Evolutionary conservation across 2,329 filamentous ascomycete genomes (phyloP).

Genomic region (Ilyonectria robusta): DNA sequence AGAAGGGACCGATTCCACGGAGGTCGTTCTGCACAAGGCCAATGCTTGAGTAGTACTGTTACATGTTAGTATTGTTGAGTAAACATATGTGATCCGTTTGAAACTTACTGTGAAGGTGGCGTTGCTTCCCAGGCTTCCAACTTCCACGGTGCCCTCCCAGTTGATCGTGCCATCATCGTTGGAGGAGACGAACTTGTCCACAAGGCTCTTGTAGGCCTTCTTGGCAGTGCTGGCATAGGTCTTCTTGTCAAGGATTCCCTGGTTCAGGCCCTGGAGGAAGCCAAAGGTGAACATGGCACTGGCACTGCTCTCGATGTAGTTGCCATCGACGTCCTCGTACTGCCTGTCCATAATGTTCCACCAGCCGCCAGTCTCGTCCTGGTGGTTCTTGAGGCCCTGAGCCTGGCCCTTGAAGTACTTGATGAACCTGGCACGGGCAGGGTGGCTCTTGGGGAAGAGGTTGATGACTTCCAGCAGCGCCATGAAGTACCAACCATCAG

Average conservation of each 20-base stretch:
- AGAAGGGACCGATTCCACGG: slow-evolving; percentile 49
- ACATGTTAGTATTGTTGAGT: background rate
- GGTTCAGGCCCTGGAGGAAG: slow-evolving; percentile 60
- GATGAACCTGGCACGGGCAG: slow-evolving; percentile 53
- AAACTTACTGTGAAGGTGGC: slow-evolving; percentile 63
- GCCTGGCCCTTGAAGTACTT: slow-evolving; percentile 59
- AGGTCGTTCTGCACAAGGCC: slow-evolving; percentile 46
- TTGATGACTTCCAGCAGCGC: slow-evolving; percentile 66
- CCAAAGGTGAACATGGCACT: slow-evolving; percentile 71
- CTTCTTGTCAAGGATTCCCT: slow-evolving; percentile 44
- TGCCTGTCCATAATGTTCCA: slow-evolving; percentile 69
- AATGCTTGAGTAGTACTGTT: slow-evolving; percentile 48
- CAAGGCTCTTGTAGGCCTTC: slow-evolving; percentile 53
- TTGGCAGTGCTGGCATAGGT: slow-evolving; percentile 41
- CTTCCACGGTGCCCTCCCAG: slow-evolving; percentile 66
- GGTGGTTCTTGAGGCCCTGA: slow-evolving; percentile 57
- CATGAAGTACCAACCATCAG: slow-evolving; percentile 68
- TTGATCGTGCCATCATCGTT: slow-evolving; percentile 63
- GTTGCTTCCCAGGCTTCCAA: slow-evolving; percentile 64
- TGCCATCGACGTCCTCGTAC: slow-evolving; percentile 63
- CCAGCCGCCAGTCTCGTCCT: slow-evolving; percentile 66
- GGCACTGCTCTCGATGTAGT: slow-evolving; percentile 73
- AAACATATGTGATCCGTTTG: accelerated
- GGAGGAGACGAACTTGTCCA: slow-evolving; percentile 61
- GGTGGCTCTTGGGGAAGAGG: slow-evolving; percentile 56